Percentiles rank a stretch among this genome's conserved stretches.
Evolutionary conservation across 371 early-diverging fungal genomes (phyloP).

Genomic region (Rhizopus stolonifer): DNA sequence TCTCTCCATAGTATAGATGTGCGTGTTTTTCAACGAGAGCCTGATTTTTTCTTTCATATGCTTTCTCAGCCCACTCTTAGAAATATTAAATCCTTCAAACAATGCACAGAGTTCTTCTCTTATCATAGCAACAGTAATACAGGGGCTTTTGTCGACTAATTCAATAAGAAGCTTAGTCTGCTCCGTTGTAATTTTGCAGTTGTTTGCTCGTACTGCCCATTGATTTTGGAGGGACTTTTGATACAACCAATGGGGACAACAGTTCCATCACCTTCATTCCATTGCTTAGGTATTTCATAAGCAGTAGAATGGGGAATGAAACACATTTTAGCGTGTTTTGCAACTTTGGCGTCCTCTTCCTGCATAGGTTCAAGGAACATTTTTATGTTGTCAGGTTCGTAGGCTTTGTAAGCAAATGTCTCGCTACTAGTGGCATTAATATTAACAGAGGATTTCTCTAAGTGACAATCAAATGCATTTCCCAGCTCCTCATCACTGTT

Average conservation of each 20-base stretch:
- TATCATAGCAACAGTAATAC: background rate
- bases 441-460: background rate
- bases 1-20: background rate
- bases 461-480: constrained; percentile 5
- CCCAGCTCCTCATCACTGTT: too few relatives aligned
- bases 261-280: constrained; percentile 3
- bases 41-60: constrained; percentile 1
- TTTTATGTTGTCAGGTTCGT: constrained; percentile 4
- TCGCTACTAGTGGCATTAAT: background rate
- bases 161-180: background rate
- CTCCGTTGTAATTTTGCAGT: background rate
- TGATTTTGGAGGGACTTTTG: background rate
- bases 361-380: background rate
- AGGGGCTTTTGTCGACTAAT: background rate
- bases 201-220: background rate
- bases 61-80: background rate
- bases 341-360: constrained; percentile 5
- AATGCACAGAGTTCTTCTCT: background rate
- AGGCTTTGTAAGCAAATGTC: constrained; percentile 3
- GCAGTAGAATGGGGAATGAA: constrained; percentile 1
- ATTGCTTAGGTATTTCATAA: constrained; percentile 4
- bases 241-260: background rate
- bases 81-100: background rate
- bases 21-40: background rate
- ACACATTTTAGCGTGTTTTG: constrained; percentile 5